These are phyloP conservation scores for Pelargonium citronellum DNA, from an alignment of 441 rosid genomes.

Conservation along the genomic window DNA sequence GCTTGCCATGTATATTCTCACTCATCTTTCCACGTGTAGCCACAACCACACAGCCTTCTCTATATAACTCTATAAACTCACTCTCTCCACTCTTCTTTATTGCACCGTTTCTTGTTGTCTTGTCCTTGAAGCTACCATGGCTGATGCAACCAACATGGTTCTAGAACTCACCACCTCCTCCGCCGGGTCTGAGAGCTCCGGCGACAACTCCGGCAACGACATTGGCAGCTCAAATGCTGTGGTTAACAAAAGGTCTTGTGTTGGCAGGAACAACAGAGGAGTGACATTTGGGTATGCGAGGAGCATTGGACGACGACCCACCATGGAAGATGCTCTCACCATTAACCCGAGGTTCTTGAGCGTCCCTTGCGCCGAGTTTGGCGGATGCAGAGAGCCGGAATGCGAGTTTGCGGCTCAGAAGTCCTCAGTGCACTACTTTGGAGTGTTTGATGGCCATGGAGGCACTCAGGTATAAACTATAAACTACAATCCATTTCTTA, in stretches of 20 bases:
- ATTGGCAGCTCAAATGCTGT: background rate
- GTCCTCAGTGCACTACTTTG: constrained; percentile 1
- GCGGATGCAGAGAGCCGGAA: background rate
- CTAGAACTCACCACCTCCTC: background rate
- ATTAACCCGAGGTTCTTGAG: background rate
- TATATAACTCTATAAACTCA: background rate
- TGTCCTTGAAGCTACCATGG: background rate
- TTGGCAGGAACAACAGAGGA: background rate
- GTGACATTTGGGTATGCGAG: background rate
- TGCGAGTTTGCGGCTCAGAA: background rate
- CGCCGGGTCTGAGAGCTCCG: background rate
- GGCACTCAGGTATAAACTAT: constrained; percentile 4
- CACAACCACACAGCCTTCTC: background rate
- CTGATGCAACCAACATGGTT: background rate
- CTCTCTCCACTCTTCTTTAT: background rate
- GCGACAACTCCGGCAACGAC: background rate
- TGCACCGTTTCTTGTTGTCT: background rate
- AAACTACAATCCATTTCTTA: background rate
- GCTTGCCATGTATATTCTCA: background rate
- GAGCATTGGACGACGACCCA: background rate
- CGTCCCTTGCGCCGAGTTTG: background rate
- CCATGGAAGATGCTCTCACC: background rate
- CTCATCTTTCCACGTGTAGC: background rate
- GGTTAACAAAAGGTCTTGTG: background rate
- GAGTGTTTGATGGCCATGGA: constrained; percentile 1